Conservation (phyloP, 1,284 basidiomycete species). For the Fomitopsis schrenkii region DNA sequence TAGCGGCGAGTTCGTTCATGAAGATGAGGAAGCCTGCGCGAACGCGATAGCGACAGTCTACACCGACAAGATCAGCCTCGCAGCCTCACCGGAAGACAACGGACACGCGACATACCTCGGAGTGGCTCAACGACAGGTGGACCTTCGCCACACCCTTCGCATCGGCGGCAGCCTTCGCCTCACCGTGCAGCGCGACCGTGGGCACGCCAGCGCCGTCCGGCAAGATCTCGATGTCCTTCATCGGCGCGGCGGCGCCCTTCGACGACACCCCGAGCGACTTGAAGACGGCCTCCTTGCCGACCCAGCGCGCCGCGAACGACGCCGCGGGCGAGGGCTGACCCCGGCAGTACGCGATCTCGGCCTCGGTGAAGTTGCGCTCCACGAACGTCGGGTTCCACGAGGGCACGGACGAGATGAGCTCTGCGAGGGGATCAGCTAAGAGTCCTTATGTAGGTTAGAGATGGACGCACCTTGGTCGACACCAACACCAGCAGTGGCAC, state of each 20-base stretch:
- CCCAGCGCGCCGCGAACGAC: constrained; percentile 96
- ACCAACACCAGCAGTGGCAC: constrained; percentile 67
- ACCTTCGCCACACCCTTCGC: constrained; percentile 74
- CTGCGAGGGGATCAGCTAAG: constrained; percentile 36
- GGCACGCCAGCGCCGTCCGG: constrained; percentile 70
- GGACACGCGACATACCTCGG: constrained; percentile 55
- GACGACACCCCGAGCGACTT: constrained; percentile 92
- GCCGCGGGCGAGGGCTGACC: constrained; percentile 84
- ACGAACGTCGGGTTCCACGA: constrained; percentile 89
- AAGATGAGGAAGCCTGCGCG: constrained; percentile 57
- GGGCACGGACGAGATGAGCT: constrained; percentile 91
- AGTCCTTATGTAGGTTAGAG: not conserved
- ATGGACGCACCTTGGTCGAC: constrained; percentile 73
- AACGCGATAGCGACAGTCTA: constrained; percentile 81
- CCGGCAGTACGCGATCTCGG: constrained; percentile 85
- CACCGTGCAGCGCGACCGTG: constrained; percentile 77
- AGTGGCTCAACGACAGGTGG: constrained; percentile 88
- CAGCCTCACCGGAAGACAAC: not conserved
- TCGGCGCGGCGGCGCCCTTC: constrained; percentile 87
- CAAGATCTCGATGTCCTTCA: constrained; percentile 97
- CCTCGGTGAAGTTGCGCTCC: constrained; percentile 88
- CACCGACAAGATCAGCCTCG: constrained; percentile 13
- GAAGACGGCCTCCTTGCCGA: constrained; percentile 97
- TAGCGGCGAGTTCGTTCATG: constrained; percentile 18
- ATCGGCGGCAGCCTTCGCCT: constrained; percentile 72